These are phyloP conservation scores for Pichia californica DNA, from an alignment of 805 yeast species.

Conservation along the genomic window DNA sequence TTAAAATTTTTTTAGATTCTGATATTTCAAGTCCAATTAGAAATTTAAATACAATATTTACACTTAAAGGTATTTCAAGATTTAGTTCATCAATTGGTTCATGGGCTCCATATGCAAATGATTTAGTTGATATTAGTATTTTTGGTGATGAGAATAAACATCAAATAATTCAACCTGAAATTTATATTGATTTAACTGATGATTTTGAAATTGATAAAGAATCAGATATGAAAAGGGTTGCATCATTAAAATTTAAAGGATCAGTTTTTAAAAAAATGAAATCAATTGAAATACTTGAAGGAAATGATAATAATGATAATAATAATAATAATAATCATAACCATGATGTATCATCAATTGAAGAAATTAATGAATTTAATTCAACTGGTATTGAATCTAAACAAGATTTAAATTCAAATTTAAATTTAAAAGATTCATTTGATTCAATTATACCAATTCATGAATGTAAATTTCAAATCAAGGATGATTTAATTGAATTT, in stretches of 20 bases:
- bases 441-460: constrained; percentile 56
- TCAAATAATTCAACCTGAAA: constrained; percentile 26
- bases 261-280: constrained; percentile 35
- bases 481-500: background rate
- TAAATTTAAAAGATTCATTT: constrained; percentile 29
- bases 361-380: constrained; percentile 12
- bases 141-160: constrained; percentile 42
- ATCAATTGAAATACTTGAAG: constrained; percentile 14
- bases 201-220: constrained; percentile 11
- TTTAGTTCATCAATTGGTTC: constrained; percentile 57
- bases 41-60: constrained; percentile 50
- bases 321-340: constrained; percentile 1
- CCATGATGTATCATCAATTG: background rate
- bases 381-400: too few relatives aligned
- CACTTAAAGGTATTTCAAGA: constrained; percentile 56
- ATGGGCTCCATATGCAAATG: constrained; percentile 72
- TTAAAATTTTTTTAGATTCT: constrained; percentile 8
- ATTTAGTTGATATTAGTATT: constrained; percentile 59
- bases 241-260: constrained; percentile 61
- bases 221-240: constrained; percentile 32
- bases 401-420: too few relatives aligned
- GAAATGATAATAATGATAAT: background rate
- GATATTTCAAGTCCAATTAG: constrained; percentile 26
- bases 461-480: constrained; percentile 38
- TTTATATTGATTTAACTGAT: constrained; percentile 16